Evolutionary conservation across 2,329 filamentous ascomycete genomes (phyloP).

Genomic region (Sporothrix sp.): DNA sequence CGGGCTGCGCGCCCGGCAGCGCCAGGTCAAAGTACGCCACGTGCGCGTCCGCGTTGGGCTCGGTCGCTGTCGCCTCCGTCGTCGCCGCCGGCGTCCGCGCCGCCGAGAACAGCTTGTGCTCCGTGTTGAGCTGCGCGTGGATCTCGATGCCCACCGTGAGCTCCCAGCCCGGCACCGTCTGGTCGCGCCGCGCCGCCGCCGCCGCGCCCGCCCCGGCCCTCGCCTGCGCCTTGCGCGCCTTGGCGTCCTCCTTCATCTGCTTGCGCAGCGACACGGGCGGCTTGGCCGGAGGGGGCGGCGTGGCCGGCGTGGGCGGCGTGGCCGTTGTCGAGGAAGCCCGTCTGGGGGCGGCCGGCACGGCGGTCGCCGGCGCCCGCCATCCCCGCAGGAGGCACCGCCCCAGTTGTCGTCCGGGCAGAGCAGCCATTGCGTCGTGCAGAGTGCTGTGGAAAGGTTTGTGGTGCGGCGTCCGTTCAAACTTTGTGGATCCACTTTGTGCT

Average conservation of each 20-base stretch:
- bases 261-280: conserved; percentile 51
- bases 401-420: not conserved
- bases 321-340: not conserved
- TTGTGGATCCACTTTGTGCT: too few species aligned
- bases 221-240: conserved; percentile 34
- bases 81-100: conserved; percentile 27
- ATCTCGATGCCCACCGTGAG: conserved; percentile 95
- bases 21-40: conserved; percentile 83
- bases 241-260: conserved; percentile 59
- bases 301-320: not conserved
- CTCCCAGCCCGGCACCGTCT: conserved; percentile 66
- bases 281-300: not conserved
- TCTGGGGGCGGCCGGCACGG: too few species aligned
- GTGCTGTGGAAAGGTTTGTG: not conserved
- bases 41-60: conserved; percentile 71
- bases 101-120: conserved; percentile 78
- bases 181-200: conserved; percentile 36
- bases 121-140: conserved; percentile 88
- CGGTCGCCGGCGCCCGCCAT: not conserved
- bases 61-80: conserved; percentile 47
- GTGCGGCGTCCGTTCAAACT: too few species aligned
- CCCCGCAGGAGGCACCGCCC: not conserved
- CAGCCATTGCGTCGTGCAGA: not conserved
- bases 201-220: conserved; percentile 22
- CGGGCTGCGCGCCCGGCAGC: conserved; percentile 78